phyloP scores from a whole-genome alignment of 202 grass and related monocot species.

The Elaeis oleifera region DNA sequence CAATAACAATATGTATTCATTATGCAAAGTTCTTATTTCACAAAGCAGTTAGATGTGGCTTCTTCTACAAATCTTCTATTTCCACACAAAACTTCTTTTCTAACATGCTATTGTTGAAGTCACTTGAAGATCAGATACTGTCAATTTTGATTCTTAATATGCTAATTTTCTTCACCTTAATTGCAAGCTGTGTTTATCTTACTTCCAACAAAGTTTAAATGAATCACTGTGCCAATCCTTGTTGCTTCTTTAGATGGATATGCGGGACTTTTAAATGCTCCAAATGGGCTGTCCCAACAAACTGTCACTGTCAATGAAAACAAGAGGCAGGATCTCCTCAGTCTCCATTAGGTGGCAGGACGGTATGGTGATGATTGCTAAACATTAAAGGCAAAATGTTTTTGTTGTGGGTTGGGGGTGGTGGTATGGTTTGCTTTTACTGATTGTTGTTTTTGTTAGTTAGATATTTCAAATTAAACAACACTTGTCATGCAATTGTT shows the following conservation, averaged over 20 bases:
- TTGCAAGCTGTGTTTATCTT: no score
- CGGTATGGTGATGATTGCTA: constrained; percentile 28
- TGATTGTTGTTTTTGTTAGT: constrained; percentile 7
- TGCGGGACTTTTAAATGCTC: constrained; percentile 98
- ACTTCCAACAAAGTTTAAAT: no score
- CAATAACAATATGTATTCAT: no score
- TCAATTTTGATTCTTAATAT: no score
- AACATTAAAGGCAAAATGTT: neutral
- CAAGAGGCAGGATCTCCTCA: constrained; percentile 64
- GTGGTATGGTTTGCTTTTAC: neutral
- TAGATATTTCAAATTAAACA: neutral
- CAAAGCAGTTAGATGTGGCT: no score
- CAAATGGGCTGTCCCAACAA: constrained; percentile 67
- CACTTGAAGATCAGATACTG: no score
- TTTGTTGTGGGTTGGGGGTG: neutral
- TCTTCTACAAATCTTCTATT: no score
- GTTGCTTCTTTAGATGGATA: constrained; percentile 63
- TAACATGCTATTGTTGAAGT: no score
- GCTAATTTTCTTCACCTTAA: no score
- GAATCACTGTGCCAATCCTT: neutral
- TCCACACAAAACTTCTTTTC: no score
- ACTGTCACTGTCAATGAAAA: constrained; percentile 39
- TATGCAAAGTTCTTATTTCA: no score
- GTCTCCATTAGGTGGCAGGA: constrained; percentile 83
- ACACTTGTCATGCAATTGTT: constrained; percentile 9